Evolutionary conservation across 2,329 filamentous ascomycete genomes (phyloP).

Genomic region (Parafenestella ontariensis): DNA sequence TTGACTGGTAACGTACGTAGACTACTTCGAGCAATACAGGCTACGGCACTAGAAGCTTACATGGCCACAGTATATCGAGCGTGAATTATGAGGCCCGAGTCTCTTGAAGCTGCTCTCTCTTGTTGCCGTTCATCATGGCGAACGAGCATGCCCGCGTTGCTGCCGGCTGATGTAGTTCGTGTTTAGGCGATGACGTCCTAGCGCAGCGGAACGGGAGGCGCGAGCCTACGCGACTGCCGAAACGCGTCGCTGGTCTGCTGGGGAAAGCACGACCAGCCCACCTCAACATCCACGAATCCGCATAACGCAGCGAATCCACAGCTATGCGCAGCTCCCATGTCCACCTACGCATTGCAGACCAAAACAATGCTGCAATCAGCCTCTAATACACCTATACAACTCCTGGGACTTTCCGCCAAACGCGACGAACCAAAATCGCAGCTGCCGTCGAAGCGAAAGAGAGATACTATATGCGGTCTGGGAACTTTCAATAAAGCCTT

Average conservation of each 20-base stretch:
- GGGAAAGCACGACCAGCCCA: constrained; percentile 18
- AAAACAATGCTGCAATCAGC: constrained; percentile 37
- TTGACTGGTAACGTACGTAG: neutral
- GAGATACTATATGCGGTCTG: constrained; percentile 40
- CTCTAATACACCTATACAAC: constrained; percentile 26
- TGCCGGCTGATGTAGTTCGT: neutral
- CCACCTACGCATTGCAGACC: constrained; percentile 38
- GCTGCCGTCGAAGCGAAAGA: constrained; percentile 40
- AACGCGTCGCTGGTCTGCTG: constrained; percentile 29
- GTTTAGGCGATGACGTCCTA: constrained; percentile 13
- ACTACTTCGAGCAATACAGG: neutral
- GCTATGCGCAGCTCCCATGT: constrained; percentile 39
- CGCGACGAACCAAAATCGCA: constrained; percentile 33
- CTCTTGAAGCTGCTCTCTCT: neutral
- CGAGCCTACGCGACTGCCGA: constrained; percentile 24
- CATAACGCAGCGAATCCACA: constrained; percentile 10
- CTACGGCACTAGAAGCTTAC: neutral
- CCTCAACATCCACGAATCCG: constrained; percentile 8
- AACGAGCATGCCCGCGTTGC: neutral
- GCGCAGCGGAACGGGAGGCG: constrained; percentile 9
- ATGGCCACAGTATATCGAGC: too few relatives aligned
- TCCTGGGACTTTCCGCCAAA: constrained; percentile 32
- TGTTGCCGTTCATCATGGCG: neutral
- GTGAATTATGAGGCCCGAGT: too few relatives aligned
- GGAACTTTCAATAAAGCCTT: constrained; percentile 37